Evolutionary conservation across 768 basidiomycete species (phyloP), one percentile per base, ranked within the genome.

Genomic region (Kwoniella mangroviensis): DNA sequence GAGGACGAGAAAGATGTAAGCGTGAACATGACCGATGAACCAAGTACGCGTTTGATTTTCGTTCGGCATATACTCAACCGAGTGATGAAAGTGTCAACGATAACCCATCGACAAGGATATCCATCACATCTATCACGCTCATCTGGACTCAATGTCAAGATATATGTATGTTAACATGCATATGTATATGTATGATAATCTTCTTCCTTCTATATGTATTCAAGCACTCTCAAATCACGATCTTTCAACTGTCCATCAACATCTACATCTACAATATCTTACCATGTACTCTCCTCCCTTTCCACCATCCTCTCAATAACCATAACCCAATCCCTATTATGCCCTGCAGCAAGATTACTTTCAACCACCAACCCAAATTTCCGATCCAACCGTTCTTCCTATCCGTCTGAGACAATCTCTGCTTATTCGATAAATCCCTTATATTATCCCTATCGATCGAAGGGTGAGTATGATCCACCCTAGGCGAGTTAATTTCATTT

Each of bases 241-340:
- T 34, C 34, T 34, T 7, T 7, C 34, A 34, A 49, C 28, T 49
- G 42, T 52, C 52, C 51, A 26, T 65, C 63, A 4, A 3, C 21
- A 21, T 6, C 61, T 49, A 19, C 19, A 49, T 49, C 45, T 65
- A 68, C 45, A 68, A 51, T 3, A 69, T 22, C 45, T 69, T 69
- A 19, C 45, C 26, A 69, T 69, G 68, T 42, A 63, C 49, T 45
- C 68, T 69, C 26, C 68, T 63, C 19, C 61, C 49, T 56, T 41
- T 69, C 68, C 61, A 69, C 68, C 68, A 69, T 12, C 56, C 45
- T 28, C 62, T 64, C 15, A 43, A 52, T 24, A n/a, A 26, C 62
- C 61, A 69, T 22, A 52, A 11, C 13, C 52, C 41, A 4, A 49
- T 3, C 4, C n/a, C 68, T 24, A 69, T 28, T 19, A 69, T 69